Conservation (phyloP, 2,329 filamentous ascomycete genomes). For the Botrytis fabae region DNA sequence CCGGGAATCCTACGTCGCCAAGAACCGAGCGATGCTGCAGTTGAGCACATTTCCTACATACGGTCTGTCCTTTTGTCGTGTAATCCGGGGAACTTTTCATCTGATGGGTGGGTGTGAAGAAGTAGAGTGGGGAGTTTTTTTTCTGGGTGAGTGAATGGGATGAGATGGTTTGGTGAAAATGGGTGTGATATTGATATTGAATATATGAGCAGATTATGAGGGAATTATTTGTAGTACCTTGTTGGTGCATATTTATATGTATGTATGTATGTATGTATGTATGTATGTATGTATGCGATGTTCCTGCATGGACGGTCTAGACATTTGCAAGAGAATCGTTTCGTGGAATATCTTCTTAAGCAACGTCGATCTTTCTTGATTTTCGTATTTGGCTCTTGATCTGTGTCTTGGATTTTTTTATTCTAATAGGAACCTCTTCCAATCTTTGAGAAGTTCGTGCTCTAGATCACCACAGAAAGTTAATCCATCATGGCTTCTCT, state of each 20-base stretch:
- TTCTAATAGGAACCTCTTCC: not conserved
- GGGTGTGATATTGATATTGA: not conserved
- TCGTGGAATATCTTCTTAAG: not conserved
- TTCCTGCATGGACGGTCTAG: not conserved
- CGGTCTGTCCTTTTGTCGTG: not conserved
- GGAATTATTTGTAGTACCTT: not conserved
- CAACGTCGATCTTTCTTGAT: not conserved
- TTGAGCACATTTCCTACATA: constrained; percentile 20
- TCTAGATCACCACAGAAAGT: no score
- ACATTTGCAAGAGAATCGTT: no score
- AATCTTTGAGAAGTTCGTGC: not conserved
- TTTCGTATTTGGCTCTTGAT: not conserved
- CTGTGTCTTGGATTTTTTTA: not conserved
- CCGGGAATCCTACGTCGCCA: not conserved
- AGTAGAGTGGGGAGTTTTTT: no score
- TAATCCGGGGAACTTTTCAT: no score
- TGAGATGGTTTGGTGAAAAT: not conserved
- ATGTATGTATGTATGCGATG: not conserved
- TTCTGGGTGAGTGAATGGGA: not conserved
- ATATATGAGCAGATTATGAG: constrained; percentile 20
- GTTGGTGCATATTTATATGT: not conserved
- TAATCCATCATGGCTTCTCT: not conserved
- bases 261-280: not conserved
- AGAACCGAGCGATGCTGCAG: not conserved
- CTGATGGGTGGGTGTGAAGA: not conserved